Base-by-base conservation (phyloP, 352 stramenopile genomes). In the Poterioochromonas sp. region DNA sequence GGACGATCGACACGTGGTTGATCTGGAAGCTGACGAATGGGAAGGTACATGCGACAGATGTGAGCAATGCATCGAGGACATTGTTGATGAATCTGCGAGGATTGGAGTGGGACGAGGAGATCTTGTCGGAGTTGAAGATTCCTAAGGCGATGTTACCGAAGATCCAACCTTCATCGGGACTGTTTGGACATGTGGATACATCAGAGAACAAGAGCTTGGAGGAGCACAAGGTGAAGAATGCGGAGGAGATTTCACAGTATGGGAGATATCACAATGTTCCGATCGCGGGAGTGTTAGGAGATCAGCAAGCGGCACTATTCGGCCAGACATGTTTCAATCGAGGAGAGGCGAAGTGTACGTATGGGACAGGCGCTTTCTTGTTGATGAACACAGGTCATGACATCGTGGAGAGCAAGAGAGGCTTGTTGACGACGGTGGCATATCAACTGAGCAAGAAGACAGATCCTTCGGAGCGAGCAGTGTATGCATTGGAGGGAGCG, bases 1-100 rank as follows among this genome's bases (percentile, higher is more conserved):
- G 96, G 60, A 99, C 96, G 68, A 96, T 99, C 70, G 96, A 99
- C 87, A 95, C 91, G 2, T 99, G 93, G 94, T 86, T 98, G 60
- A 86, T 97, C 76, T 97, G 92, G 87, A 94, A 97, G 81, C 83
- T 98, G 35, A 96, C 87, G 29, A 49, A 76, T 47, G 32, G 62
- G 5, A 1, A 37, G 32, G 80, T 94, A 43, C 95, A 98, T 84
- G 87, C 95, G 71, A n/a, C n/a, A n/a, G n/a, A n/a, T n/a, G n/a
- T n/a, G 20, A 96, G 90, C n/a, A 99, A 99, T 87, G 96, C 94
- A 20, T 96, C 88, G 81, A 88, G 96, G 39, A 98, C 94, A 80
- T 53, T 93, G 32, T 90, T 98, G 77, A 94, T 97, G 90, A 88
- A 94, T 77, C 81, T 98, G 40, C 82, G 89, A 44, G 94, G 88